Conservation (phyloP, 225 moss, liverwort and hornwort species). For the Pseudisothecium myosuroides region DNA sequence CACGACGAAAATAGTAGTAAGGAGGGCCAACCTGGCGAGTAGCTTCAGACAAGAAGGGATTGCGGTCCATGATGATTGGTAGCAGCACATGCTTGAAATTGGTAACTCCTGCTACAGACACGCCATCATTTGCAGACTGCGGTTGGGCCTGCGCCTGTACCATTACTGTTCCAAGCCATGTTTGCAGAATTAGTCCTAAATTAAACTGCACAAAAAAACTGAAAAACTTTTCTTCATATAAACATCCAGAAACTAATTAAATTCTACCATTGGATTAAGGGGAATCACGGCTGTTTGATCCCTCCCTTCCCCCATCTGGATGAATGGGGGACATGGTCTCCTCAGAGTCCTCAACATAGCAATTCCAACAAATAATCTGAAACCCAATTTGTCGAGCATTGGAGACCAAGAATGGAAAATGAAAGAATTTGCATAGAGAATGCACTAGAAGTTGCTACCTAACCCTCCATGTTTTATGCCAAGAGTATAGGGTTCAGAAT, state of each 20-base stretch:
- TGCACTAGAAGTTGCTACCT: not conserved
- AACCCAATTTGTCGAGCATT: not conserved
- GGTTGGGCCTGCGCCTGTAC: conserved; percentile 38
- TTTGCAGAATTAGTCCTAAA: not conserved
- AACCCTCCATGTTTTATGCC: not conserved
- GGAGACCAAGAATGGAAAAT: not conserved
- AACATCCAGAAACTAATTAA: not conserved
- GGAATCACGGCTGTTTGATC: not conserved
- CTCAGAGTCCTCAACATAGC: not conserved
- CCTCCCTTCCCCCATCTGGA: not conserved
- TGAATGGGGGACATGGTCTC: not conserved
- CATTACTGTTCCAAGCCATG: conserved; percentile 21
- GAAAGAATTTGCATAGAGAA: not conserved
- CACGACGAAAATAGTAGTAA: not conserved
- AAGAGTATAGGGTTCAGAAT: not conserved
- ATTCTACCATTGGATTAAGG: not conserved
- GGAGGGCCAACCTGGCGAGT: conserved; percentile 56
- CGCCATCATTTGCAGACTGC: conserved; percentile 38
- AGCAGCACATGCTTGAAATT: conserved; percentile 79
- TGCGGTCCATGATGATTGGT: conserved; percentile 80
- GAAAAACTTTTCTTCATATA: no score
- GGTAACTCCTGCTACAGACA: conserved; percentile 25
- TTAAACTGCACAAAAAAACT: not conserved
- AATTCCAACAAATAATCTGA: not conserved
- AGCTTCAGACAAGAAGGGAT: conserved; percentile 72